These are phyloP conservation scores for Buddleja alternifolia DNA, from an alignment of 257 asterid genomes.

Conservation along the genomic window DNA sequence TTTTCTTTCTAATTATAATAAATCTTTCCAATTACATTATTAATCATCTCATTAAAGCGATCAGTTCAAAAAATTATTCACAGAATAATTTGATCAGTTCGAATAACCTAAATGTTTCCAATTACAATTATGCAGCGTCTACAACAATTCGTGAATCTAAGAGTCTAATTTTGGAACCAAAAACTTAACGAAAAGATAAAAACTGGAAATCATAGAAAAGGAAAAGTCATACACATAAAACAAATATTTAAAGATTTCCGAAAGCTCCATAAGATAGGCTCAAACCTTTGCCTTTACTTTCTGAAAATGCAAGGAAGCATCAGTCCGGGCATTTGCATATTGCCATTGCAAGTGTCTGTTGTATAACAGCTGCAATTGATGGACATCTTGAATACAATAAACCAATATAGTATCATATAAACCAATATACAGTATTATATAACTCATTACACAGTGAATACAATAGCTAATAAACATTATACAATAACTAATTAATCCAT, in stretches of 20 bases:
- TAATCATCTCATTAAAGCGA: no score
- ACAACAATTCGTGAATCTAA: conserved; percentile 11
- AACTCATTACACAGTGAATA: no score
- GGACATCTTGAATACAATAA: conserved; percentile 88
- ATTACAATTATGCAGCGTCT: not conserved
- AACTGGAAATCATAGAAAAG: not conserved
- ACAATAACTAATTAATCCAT: no score
- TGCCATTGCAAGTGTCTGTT: conserved; percentile 93
- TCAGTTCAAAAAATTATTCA: no score
- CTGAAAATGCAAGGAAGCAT: conserved; percentile 59
- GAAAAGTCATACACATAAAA: not conserved
- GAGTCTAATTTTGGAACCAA: not conserved
- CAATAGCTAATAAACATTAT: no score
- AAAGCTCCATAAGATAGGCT: conserved; percentile 26
- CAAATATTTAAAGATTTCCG: not conserved
- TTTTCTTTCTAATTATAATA: no score
- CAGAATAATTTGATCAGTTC: no score
- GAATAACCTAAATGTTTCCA: no score
- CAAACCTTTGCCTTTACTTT: conserved; percentile 78
- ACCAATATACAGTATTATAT: no score
- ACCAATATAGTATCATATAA: no score
- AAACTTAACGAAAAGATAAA: conserved; percentile 14
- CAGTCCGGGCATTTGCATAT: conserved; percentile 68
- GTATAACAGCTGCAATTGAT: conserved; percentile 75
- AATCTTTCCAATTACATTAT: no score